Conservation (phyloP, 192 early-diverging fungal species). For the Phycomyces blakesleeanus region DNA sequence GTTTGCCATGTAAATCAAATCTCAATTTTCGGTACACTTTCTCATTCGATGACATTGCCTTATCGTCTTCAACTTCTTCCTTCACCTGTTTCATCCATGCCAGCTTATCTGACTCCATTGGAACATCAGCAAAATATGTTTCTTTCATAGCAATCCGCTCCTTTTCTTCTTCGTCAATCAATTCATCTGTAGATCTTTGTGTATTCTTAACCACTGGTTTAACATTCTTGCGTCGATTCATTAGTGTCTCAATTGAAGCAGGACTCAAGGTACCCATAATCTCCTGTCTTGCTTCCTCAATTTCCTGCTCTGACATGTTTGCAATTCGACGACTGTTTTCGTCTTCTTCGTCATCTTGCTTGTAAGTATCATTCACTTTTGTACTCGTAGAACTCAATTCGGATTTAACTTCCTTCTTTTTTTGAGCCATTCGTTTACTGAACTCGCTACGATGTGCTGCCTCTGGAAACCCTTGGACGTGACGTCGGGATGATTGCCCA, state of each 20-base stretch:
- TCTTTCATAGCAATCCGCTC: slow-evolving; percentile 44
- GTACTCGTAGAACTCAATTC: neutral
- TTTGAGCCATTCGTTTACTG: slow-evolving; percentile 14
- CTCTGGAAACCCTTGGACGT: slow-evolving; percentile 34
- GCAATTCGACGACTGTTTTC: slow-evolving; percentile 44
- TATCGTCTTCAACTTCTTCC: slow-evolving; percentile 19
- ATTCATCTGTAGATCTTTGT: slow-evolving; percentile 8
- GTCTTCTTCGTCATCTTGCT: neutral
- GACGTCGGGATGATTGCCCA: neutral
- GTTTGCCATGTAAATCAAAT: slow-evolving; percentile 77
- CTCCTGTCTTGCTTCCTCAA: slow-evolving; percentile 63
- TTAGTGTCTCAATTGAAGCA: slow-evolving; percentile 60
- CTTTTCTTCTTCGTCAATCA: slow-evolving; percentile 36
- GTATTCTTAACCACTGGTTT: slow-evolving; percentile 7
- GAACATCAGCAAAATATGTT: slow-evolving; percentile 51
- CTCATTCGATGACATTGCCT: neutral
- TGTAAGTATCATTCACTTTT: neutral
- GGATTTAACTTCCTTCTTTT: slow-evolving; percentile 11
- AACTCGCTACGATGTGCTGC: slow-evolving; percentile 37
- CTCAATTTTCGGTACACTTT: slow-evolving; percentile 41
- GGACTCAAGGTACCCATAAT: slow-evolving; percentile 61
- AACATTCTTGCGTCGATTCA: slow-evolving; percentile 28
- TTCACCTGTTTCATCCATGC: slow-evolving; percentile 55
- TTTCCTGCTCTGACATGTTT: slow-evolving; percentile 69
- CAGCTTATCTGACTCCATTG: slow-evolving; percentile 60